Evolutionary conservation across 768 basidiomycete genomes (phyloP), one percentile per base, ranked within the genome.

Genomic region (Antrodiella citrinella): DNA sequence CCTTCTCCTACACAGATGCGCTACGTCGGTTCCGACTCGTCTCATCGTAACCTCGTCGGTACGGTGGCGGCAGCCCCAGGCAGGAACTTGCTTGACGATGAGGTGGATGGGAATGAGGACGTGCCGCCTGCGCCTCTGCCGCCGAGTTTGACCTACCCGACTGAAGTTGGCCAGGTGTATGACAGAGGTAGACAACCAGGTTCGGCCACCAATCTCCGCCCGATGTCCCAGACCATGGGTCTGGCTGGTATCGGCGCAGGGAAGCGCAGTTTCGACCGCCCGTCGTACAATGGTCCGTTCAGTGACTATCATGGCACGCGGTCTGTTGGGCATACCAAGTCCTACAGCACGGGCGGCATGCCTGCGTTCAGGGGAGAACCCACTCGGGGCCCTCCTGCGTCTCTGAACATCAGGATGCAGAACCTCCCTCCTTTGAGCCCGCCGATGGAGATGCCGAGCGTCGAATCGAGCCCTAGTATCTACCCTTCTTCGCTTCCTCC

Each of bases 371-470:
- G 43, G 25, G 22, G 26, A 21, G 35, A 42, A 9, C 50, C 49
- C 4, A 54, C 49, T 35, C 11, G 25, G 10, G 41, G 19, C 26
- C 50, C 38, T 45, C 51, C 26, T 30, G 51, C 26, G 35, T 62
- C 57, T 22, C 51, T 62, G 10, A 51, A 55, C 20, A 56, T 62
- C 44, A n/a, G n/a, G n/a, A n/a, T n/a, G n/a, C n/a, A n/a, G n/a
- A n/a, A n/a, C n/a, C n/a, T n/a, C n/a, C n/a, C n/a, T n/a, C 39
- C 49, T 44, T 24, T 25, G 23, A n/a, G 25, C 22, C 23, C 24
- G 23, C 7, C 41, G 44, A 11, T 40, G 30, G 35, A 18, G 47
- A 35, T 23, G 26, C 51, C 42, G 42, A 52, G 30, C 22, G 51
- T 26, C 21, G 50, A n/a, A 26, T 61, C 59, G 20, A 59, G 56